These are phyloP conservation scores for Candida verbasci DNA, from an alignment of 805 yeast species.

Conservation along the genomic window DNA sequence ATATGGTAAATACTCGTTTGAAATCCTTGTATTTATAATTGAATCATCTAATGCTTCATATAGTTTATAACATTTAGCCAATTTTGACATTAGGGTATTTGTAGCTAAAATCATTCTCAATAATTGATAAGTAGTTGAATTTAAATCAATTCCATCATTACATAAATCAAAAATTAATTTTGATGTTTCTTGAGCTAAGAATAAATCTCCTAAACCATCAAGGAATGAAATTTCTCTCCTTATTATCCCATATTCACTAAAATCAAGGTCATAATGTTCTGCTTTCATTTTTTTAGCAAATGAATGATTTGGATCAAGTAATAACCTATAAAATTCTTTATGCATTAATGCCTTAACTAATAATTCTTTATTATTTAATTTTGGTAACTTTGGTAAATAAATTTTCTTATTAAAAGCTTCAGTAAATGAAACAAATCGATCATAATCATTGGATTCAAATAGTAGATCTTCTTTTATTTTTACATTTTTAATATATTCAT, in stretches of 20 bases:
- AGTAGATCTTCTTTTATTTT: slow-evolving; percentile 19
- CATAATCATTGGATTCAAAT: slow-evolving; percentile 13
- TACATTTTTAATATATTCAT: slow-evolving; percentile 21
- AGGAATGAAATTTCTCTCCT: slow-evolving; percentile 33
- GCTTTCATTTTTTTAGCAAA: slow-evolving; percentile 18
- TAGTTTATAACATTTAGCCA: slow-evolving; percentile 31
- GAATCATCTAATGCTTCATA: slow-evolving; percentile 31
- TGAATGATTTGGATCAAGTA: slow-evolving; percentile 22
- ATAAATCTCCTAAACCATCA: slow-evolving; percentile 41
- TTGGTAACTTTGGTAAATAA: slow-evolving; percentile 31
- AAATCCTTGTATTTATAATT: slow-evolving; percentile 12
- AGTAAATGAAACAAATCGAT: slow-evolving; percentile 16
- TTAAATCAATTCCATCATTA: slow-evolving; percentile 8
- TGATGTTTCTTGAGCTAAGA: slow-evolving; percentile 33
- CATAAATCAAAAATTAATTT: slow-evolving; percentile 24
- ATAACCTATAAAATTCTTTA: slow-evolving; percentile 31
- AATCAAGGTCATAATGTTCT: slow-evolving; percentile 16
- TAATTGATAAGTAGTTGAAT: slow-evolving; percentile 11
- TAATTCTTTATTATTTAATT: slow-evolving; percentile 21
- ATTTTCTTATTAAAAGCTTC: slow-evolving; percentile 22
- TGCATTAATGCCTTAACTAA: slow-evolving; percentile 34
- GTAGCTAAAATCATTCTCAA: slow-evolving; percentile 32
- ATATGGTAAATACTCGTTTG: slow-evolving; percentile 23
- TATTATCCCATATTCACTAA: slow-evolving; percentile 18
- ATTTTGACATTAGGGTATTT: slow-evolving; percentile 32